Conservation (phyloP, 1,284 basidiomycete species). For the Marasmius fiardii region DNA sequence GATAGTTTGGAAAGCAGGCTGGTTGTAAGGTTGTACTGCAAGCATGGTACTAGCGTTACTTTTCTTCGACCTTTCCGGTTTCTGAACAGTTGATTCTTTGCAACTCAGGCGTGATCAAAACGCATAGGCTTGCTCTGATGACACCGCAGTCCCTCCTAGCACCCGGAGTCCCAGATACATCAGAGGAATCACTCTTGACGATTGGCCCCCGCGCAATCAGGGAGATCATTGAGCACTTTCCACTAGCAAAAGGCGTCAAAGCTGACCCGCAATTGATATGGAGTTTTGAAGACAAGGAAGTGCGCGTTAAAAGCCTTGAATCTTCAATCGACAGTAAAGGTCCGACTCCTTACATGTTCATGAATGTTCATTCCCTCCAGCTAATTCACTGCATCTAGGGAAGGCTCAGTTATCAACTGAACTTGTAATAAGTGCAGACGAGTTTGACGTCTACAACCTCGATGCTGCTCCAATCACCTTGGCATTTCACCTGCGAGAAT, state of each 20-base stretch:
- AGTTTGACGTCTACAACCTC: slow-evolving; percentile 74
- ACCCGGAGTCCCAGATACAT: slow-evolving; percentile 53
- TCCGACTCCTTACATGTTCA: slow-evolving; percentile 21
- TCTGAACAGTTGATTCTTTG: slow-evolving; percentile 1
- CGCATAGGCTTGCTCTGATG: slow-evolving; percentile 65
- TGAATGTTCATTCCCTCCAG: background rate
- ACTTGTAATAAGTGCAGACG: slow-evolving; percentile 66
- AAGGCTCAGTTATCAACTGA: slow-evolving; percentile 67
- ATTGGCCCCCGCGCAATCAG: slow-evolving; percentile 68
- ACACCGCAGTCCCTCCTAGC: slow-evolving; percentile 55
- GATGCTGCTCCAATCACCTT: slow-evolving; percentile 57
- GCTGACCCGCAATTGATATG: slow-evolving; percentile 75
- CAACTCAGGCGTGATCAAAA: slow-evolving; percentile 77
- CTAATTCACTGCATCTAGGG: slow-evolving; percentile 32
- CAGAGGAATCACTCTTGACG: slow-evolving; percentile 58
- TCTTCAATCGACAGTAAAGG: slow-evolving; percentile 63
- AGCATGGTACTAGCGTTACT: slow-evolving; percentile 55
- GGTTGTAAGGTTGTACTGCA: slow-evolving; percentile 71
- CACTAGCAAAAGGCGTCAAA: slow-evolving; percentile 53
- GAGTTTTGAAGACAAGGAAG: slow-evolving; percentile 64
- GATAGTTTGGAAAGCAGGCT: slow-evolving; percentile 68
- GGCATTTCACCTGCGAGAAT: slow-evolving; percentile 77
- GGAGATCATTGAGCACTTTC: slow-evolving; percentile 81
- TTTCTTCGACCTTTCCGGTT: slow-evolving; percentile 6
- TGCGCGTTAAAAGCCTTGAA: slow-evolving; percentile 66